Conservation (phyloP, 257 asterid species). For the Linaria vulgaris region DNA sequence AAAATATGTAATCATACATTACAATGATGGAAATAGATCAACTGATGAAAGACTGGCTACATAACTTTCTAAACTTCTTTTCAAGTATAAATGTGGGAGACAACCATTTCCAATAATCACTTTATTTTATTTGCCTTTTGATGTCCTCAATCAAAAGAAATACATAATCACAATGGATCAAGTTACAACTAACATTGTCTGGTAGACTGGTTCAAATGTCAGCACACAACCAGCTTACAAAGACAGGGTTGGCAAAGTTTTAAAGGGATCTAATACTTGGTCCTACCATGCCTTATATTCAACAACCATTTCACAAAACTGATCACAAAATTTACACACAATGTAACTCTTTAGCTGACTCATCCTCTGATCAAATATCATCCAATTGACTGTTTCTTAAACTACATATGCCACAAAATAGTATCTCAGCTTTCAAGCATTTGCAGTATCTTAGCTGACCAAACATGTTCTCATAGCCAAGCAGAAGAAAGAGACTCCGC, state of each 20-base stretch:
- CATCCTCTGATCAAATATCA: conserved; percentile 8
- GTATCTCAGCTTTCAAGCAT: not conserved
- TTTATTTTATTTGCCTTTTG: not conserved
- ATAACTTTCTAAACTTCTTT: not conserved
- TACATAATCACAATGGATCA: conserved; percentile 6
- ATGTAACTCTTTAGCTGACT: not conserved
- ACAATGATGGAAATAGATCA: not conserved
- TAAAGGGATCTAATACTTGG: not conserved
- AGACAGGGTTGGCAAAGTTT: not conserved
- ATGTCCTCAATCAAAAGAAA: conserved; percentile 19
- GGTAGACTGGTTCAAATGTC: conserved; percentile 19
- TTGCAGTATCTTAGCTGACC: too few relatives aligned
- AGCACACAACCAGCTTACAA: conserved; percentile 3
- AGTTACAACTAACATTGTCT: conserved; percentile 24
- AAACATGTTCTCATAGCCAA: not conserved
- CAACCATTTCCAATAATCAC: not conserved
- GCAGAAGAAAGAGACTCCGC: too few relatives aligned
- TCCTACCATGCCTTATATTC: conserved; percentile 22
- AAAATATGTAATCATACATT: not conserved
- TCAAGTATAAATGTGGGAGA: not conserved
- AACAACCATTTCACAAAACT: conserved; percentile 16
- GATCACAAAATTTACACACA: conserved; percentile 11
- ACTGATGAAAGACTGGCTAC: not conserved
- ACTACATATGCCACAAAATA: not conserved
- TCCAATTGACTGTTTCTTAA: conserved; percentile 10